These are phyloP conservation scores for Eucalyptus sp. DNA, from an alignment of 345 rosid species.

Conservation along the genomic window DNA sequence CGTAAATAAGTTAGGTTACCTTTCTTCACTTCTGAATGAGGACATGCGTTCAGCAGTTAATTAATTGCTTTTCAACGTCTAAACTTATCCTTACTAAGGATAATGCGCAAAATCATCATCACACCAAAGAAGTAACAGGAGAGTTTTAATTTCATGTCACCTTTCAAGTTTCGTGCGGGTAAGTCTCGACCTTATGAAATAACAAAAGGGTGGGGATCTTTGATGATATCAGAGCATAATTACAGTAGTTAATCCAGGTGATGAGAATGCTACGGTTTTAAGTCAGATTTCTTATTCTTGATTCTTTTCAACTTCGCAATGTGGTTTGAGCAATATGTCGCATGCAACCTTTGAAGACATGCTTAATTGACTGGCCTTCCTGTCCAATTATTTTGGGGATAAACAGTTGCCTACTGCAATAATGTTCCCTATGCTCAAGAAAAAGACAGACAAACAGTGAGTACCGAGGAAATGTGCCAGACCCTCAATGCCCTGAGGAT, in stretches of 20 bases:
- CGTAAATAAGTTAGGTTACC: background rate
- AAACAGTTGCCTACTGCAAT: background rate
- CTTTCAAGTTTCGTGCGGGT: background rate
- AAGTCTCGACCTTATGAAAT: background rate
- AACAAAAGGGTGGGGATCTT: background rate
- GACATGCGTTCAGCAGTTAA: background rate
- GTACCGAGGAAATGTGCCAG: slow-evolving; percentile 91
- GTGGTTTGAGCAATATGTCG: background rate
- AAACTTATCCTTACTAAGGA: background rate
- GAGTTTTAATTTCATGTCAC: background rate
- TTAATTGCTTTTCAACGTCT: background rate
- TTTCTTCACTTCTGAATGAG: background rate
- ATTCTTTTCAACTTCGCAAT: background rate
- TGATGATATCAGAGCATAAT: background rate
- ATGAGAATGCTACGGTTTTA: too few species aligned
- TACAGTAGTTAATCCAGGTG: background rate
- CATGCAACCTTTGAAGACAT: background rate
- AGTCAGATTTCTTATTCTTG: background rate
- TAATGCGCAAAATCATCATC: background rate
- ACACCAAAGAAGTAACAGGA: background rate
- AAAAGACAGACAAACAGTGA: background rate
- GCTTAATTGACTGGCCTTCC: background rate
- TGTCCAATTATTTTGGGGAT: background rate
- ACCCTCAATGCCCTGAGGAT: slow-evolving; percentile 82
- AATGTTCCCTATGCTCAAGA: background rate